Percentiles rank a stretch among this genome's conserved stretches.
phyloP scores from a whole-genome alignment of 441 rosid genomes.

The Omphalea diandra region DNA sequence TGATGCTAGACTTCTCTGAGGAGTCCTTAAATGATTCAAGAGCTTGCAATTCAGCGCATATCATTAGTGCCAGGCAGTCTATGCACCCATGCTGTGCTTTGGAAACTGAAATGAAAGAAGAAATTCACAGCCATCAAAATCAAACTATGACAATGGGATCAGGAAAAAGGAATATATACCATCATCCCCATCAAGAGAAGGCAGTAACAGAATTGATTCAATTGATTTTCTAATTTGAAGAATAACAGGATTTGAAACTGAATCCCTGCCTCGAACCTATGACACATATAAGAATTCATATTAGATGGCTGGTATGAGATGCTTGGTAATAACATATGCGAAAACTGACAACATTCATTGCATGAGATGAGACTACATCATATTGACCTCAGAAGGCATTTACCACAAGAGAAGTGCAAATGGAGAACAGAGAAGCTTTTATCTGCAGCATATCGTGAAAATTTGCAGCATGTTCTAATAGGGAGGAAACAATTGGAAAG shows the following conservation, averaged over 20 bases:
- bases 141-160: slow-evolving; percentile 8
- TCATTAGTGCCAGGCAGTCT: slow-evolving; percentile 83
- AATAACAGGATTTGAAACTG: slow-evolving; percentile 46
- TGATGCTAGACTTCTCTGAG: slow-evolving; percentile 27
- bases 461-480: slow-evolving; percentile 49
- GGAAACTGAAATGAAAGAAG: slow-evolving; percentile 49
- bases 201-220: slow-evolving; percentile 68
- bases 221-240: slow-evolving; percentile 52
- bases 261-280: slow-evolving; percentile 64
- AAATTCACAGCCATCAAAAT: slow-evolving; percentile 16
- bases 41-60: slow-evolving; percentile 74
- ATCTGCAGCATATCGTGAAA: slow-evolving; percentile 54
- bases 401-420: slow-evolving; percentile 90
- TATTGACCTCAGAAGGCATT: slow-evolving; percentile 22
- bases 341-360: not conserved
- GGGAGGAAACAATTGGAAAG: slow-evolving; percentile 51
- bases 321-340: not conserved
- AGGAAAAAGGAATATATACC: slow-evolving; percentile 42
- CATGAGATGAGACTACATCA: not conserved
- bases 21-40: slow-evolving; percentile 37
- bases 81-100: slow-evolving; percentile 96
- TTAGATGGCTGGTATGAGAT: slow-evolving; percentile 20
- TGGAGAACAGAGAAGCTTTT: slow-evolving; percentile 78
- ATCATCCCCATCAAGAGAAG: slow-evolving; percentile 64
- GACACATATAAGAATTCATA: slow-evolving; percentile 21